A percentile compares a stretch with the other conserved stretches of the same genome.
Conservation (phyloP, 176 grass and related monocot genomes). For the Hordeum vulgare region DNA sequence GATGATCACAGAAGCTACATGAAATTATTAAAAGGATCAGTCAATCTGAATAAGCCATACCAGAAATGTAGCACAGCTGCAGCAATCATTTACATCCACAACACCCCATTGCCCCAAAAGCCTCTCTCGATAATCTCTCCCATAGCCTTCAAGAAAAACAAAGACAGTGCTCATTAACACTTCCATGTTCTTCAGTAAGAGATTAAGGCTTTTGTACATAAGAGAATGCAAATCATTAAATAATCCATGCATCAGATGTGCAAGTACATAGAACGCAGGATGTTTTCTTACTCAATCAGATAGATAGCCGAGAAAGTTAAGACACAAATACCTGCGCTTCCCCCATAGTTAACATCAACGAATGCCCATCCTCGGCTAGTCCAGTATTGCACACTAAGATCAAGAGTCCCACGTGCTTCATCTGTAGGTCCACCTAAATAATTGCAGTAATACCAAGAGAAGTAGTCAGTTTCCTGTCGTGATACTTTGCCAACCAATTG, state of each 20-base stretch:
- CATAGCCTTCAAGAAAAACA: slow-evolving; percentile 58
- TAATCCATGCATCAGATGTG: slow-evolving; percentile 3
- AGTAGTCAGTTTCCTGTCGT: background rate
- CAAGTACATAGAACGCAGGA: background rate
- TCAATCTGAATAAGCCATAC: slow-evolving; percentile 33
- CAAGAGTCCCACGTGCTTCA: slow-evolving; percentile 58
- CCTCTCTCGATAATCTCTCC: slow-evolving; percentile 77
- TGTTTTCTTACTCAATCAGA: background rate
- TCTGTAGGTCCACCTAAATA: slow-evolving; percentile 69
- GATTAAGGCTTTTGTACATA: slow-evolving; percentile 6
- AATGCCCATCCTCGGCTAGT: slow-evolving; percentile 85
- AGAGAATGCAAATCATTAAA: slow-evolving; percentile 3
- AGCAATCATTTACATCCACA: slow-evolving; percentile 85
- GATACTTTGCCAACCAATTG: background rate
- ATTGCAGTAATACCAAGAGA: background rate
- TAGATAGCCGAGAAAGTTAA: slow-evolving; percentile 5
- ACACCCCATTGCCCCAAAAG: slow-evolving; percentile 71
- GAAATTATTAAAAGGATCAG: background rate
- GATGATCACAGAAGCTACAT: background rate
- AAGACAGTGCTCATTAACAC: background rate
- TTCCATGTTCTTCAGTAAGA: background rate
- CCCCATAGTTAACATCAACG: slow-evolving; percentile 96
- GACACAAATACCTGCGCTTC: slow-evolving; percentile 60
- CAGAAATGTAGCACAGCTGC: slow-evolving; percentile 75
- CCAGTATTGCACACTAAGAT: slow-evolving; percentile 87